A percentile compares a stretch with the other conserved stretches of the same genome.
Evolutionary conservation across 2,329 filamentous ascomycete genomes (phyloP).

Genomic region (Venturia carpophila): DNA sequence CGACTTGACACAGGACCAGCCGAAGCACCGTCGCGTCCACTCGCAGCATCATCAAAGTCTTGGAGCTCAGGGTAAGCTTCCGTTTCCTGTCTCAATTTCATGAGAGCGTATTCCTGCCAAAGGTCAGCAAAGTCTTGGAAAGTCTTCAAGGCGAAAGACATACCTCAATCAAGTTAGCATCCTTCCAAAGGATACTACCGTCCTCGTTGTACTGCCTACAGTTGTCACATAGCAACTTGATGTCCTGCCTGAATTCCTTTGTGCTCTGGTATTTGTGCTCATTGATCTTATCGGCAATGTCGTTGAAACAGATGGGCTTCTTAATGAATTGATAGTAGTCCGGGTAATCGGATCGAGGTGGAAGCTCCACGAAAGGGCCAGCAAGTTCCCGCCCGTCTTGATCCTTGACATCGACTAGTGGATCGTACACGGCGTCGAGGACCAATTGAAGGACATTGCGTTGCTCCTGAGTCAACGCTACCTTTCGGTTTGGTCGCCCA

Average conservation of each 20-base stretch:
- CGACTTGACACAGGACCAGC: slow-evolving; percentile 46
- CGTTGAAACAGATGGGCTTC: slow-evolving; percentile 90
- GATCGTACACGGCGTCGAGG: slow-evolving; percentile 68
- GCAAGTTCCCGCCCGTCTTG: slow-evolving; percentile 54
- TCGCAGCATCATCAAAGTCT: slow-evolving; percentile 46
- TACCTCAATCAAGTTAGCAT: slow-evolving; percentile 90
- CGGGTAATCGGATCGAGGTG: slow-evolving; percentile 79
- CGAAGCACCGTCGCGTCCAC: slow-evolving; percentile 42
- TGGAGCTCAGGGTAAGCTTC: slow-evolving; percentile 49
- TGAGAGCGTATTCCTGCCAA: slow-evolving; percentile 41
- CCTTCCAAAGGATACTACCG: slow-evolving; percentile 80
- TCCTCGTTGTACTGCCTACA: slow-evolving; percentile 97
- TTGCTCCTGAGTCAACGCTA: slow-evolving; percentile 58
- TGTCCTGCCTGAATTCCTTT: slow-evolving; percentile 72
- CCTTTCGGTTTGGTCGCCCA: slow-evolving; percentile 58
- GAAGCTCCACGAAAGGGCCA: slow-evolving; percentile 76
- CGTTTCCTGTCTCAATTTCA: slow-evolving; percentile 48
- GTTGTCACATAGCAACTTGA: slow-evolving; percentile 78
- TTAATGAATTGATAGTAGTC: slow-evolving; percentile 95
- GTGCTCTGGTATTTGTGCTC: slow-evolving; percentile 84
- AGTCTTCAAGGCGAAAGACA: slow-evolving; percentile 30
- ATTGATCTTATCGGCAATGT: slow-evolving; percentile 91
- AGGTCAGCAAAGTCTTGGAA: slow-evolving; percentile 10
- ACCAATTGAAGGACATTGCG: slow-evolving; percentile 73
- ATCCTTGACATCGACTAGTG: slow-evolving; percentile 76